Base-by-base conservation (phyloP, 305 asterid genomes). In the Rubia peregrina region DNA sequence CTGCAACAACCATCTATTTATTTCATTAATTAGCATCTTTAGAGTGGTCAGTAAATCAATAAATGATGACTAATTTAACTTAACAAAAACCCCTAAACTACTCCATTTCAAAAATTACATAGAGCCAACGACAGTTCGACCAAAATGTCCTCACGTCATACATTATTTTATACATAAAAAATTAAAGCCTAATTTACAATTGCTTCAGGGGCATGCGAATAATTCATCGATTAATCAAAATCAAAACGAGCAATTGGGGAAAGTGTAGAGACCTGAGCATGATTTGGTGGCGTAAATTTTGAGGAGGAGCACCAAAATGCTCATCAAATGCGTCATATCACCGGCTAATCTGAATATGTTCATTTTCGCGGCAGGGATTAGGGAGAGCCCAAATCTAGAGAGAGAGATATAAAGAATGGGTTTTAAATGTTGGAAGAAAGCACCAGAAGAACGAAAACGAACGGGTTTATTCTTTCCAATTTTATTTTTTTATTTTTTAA, bases 251-350 rank as follows among this genome's bases (percentile, higher is more conserved):
- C 43, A 74, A 70, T 33, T 72, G 69, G 55, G 65, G 65, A 60
- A 63, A 77, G 65, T 40, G 65, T 14, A 26, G 57, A 51, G 56
- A 90, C 98, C 98, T 79, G 98, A 82, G 82, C 99, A 94, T 66
- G 99, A 89, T 87, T 89, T 94, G 70, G 96, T 91, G 57, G 96
- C 89, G 51, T 94, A 88, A 61, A 94, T 89, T 86, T 94, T 94
- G 71, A 91, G 96, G 24, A 91, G 96, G 59, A 94, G 91, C n/a
- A 94, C 91, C 70, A 91, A 70, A 76, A 94, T 77, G 70, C 99
- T 94, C 61, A 88, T 78, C 87, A 94, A 86, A 82, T 91, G 99
- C 73, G 93, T 88, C 99, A 91, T 88, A 70, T 94, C 99, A 14
- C 99, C 98, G 42, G 93, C 85, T 61, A 94, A 88, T 85, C 98